These are phyloP conservation scores for Ganoderma leucocontextum DNA, from an alignment of 1,284 basidiomycete species.

Conservation along the genomic window DNA sequence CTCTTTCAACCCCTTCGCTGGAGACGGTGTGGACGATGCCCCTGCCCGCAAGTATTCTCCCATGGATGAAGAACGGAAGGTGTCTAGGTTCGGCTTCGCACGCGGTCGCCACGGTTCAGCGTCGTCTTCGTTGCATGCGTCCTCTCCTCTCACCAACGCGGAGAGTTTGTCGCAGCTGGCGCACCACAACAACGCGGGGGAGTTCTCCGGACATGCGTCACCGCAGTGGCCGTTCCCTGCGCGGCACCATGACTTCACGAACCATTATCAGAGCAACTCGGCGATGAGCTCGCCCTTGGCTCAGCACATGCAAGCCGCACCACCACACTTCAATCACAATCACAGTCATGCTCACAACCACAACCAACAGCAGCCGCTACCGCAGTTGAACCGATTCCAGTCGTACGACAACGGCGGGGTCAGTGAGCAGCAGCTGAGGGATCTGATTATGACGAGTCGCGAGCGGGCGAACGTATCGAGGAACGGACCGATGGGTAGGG, in stretches of 20 bases:
- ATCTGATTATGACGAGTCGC: constrained; percentile 75
- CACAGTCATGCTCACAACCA: constrained; percentile 41
- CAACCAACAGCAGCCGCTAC: constrained; percentile 35
- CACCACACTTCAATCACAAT: constrained; percentile 43
- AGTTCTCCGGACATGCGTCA: constrained; percentile 45
- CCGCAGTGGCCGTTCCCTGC: constrained; percentile 57
- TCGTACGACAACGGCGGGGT: constrained; percentile 60
- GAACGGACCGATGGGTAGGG: constrained; percentile 57
- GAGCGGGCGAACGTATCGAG: constrained; percentile 53
- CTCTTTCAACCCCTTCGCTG: constrained; percentile 82
- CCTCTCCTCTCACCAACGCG: constrained; percentile 62
- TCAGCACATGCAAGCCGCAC: constrained; percentile 52
- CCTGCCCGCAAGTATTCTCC: constrained; percentile 43
- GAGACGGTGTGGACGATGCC: constrained; percentile 54
- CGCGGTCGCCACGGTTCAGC: constrained; percentile 72
- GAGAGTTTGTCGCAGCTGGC: constrained; percentile 55
- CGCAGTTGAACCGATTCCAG: constrained; percentile 57
- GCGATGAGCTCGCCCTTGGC: constrained; percentile 56
- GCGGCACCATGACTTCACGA: constrained; percentile 51
- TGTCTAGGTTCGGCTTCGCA: constrained; percentile 87
- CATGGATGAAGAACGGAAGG: constrained; percentile 75
- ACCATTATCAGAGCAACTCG: constrained; percentile 44
- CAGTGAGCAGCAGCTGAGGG: constrained; percentile 77
- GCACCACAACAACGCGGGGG: constrained; percentile 52
- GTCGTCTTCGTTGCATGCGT: constrained; percentile 65